Evolutionary conservation across 306 rosid species (phyloP).

Genomic region (Begonia masoniana): DNA sequence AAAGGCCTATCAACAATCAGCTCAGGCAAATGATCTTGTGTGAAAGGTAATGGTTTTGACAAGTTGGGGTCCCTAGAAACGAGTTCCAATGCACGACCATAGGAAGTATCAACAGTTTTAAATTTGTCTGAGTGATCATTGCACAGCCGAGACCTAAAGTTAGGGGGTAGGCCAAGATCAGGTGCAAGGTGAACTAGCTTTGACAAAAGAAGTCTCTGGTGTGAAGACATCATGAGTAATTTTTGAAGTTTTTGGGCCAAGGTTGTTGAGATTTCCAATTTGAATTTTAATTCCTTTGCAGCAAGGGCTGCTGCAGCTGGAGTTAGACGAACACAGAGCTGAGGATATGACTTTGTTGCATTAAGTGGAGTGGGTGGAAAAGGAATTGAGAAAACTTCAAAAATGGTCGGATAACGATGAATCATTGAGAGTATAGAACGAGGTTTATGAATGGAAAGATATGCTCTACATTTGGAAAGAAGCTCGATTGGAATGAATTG

Average conservation of each 20-base stretch:
- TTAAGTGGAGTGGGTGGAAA: conserved; percentile 55
- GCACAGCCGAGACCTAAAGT: conserved; percentile 71
- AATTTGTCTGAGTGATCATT: conserved; percentile 69
- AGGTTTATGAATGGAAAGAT: conserved; percentile 51
- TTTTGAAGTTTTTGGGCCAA: conserved; percentile 82
- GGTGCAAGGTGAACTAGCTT: conserved; percentile 89
- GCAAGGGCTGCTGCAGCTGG: conserved; percentile 81
- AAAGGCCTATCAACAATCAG: conserved; percentile 83
- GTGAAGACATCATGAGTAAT: conserved; percentile 79
- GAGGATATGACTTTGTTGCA: conserved; percentile 61
- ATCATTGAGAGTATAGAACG: conserved; percentile 66
- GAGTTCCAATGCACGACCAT: conserved; percentile 92
- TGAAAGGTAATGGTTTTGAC: conserved; percentile 44
- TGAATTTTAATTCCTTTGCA: conserved; percentile 40
- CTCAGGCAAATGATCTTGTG: conserved; percentile 22
- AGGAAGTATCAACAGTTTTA: conserved; percentile 66
- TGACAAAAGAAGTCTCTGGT: conserved; percentile 47
- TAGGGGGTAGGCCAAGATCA: conserved; percentile 81
- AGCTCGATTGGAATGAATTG: conserved; percentile 63
- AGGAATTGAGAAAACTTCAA: conserved; percentile 55
- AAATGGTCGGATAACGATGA: conserved; percentile 68
- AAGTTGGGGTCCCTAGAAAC: conserved; percentile 53
- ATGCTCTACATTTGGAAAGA: conserved; percentile 66
- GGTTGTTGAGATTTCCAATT: conserved; percentile 30
- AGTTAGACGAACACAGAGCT: conserved; percentile 83